A percentile compares a stretch with the other conserved stretches of the same genome.
Conservation (phyloP, 768 basidiomycete genomes). For the Tephrocybe sp. region DNA sequence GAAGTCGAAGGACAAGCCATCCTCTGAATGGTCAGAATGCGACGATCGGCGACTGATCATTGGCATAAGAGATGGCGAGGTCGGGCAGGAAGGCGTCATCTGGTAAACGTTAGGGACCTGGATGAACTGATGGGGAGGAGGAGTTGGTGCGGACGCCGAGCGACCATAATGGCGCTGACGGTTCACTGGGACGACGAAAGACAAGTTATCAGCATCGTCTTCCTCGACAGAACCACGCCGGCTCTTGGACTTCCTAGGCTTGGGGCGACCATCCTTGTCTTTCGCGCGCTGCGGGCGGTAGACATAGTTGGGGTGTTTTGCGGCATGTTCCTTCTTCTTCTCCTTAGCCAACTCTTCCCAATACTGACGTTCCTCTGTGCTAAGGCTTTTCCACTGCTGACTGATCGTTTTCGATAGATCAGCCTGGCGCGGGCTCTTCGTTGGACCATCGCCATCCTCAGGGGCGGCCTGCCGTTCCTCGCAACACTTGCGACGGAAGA, state of each 20-base stretch:
- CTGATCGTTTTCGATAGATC: constrained; percentile 82
- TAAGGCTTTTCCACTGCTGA: constrained; percentile 73
- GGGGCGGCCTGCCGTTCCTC: constrained; percentile 61
- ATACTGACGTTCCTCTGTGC: constrained; percentile 60
- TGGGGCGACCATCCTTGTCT: constrained; percentile 51
- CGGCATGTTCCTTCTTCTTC: constrained; percentile 77
- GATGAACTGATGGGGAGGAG: constrained; percentile 65
- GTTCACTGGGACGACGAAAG: constrained; percentile 36
- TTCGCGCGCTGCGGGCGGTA: constrained; percentile 70
- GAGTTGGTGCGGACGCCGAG: constrained; percentile 59
- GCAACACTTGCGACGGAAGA: constrained; percentile 78
- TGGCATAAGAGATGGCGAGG: constrained; percentile 54
- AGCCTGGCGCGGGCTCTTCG: constrained; percentile 66
- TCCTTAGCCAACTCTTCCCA: constrained; percentile 80
- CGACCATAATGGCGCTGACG: constrained; percentile 29
- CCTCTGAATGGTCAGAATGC: constrained; percentile 45
- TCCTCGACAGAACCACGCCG: constrained; percentile 22
- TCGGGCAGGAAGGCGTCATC: constrained; percentile 55
- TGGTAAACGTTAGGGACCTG: constrained; percentile 63
- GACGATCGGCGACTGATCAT: constrained; percentile 63
- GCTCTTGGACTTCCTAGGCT: constrained; percentile 39
- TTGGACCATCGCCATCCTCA: constrained; percentile 44
- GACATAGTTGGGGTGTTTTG: constrained; percentile 73
- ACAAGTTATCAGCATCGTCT: constrained; percentile 40
- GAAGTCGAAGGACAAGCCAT: constrained; percentile 52